Percentiles rank a stretch among this genome's conserved stretches.
Conservation (phyloP, 805 yeast genomes). For the Lipomyces lipofer region DNA sequence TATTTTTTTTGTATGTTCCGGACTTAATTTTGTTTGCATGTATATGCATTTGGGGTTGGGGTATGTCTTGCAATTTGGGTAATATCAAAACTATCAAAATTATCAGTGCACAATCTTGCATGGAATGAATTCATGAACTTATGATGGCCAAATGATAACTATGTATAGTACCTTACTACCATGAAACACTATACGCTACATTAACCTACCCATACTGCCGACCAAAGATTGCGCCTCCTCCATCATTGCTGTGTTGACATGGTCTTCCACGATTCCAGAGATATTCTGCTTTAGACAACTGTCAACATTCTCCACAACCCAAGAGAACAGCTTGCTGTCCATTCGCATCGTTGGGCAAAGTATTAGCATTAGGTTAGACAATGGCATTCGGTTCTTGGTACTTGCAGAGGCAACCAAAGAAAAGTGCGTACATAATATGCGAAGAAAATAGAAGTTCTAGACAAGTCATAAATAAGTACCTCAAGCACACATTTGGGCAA, state of each 20-base stretch:
- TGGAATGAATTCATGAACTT: too few relatives aligned
- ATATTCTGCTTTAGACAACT: conserved; percentile 6
- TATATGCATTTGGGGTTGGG: too few relatives aligned
- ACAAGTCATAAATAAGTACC: too few relatives aligned
- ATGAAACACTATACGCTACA: too few relatives aligned
- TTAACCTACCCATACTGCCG: too few relatives aligned
- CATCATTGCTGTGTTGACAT: conserved; percentile 4
- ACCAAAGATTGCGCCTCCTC: conserved; percentile 42
- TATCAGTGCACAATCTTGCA: too few relatives aligned
- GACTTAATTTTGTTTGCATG: not conserved
- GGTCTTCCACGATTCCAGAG: not conserved
- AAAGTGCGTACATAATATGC: conserved; percentile 36
- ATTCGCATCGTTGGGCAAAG: conserved; percentile 39
- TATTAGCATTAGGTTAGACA: conserved; percentile 36
- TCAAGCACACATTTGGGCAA: not conserved
- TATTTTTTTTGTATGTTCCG: conserved; percentile 3
- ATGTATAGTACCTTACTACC: too few relatives aligned
- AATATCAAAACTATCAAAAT: too few relatives aligned
- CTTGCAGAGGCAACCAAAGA: conserved; percentile 27
- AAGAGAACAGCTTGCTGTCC: conserved; percentile 31
- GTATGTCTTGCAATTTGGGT: too few relatives aligned
- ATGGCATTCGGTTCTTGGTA: conserved; percentile 36
- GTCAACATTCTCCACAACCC: conserved; percentile 31
- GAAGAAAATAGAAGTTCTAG: conserved; percentile 35
- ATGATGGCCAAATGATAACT: too few relatives aligned